Evolutionary conservation across 1,139 yeast species (phyloP), one percentile per base, ranked within the genome.

Genomic region (Lodderomyces parapsilosis): DNA sequence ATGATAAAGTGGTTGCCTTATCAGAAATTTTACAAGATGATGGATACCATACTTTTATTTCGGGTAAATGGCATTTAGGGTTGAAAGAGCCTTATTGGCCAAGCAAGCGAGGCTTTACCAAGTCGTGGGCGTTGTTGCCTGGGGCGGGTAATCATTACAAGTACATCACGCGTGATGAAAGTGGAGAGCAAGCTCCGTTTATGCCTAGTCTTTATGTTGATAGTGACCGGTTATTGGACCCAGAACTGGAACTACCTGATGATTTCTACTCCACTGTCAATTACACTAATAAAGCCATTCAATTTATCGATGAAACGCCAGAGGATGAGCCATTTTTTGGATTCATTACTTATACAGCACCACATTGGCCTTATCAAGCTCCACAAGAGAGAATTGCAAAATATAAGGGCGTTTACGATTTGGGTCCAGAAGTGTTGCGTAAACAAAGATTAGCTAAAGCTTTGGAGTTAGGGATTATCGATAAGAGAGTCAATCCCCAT

Each of bases 301-400:
- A 70, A 37, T 68, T 59, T 39, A 54, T 72, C 42, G 49, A 60
- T 6, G 51, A 51, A 25, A 58, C 63, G 24, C 59, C 62, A 11
- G 47, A 53, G 2, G 71, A 59, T n/a, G 57, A 71, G 47, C 83
- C 83, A 7, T 79, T 76, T 48, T 74, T 77, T 49, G 81, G 80
- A 1, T 59, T 66, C 38, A 57, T 78, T 44, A 77, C 83, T 2
- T 78, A 74, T 49, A 77, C 82, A 3, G 83, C 83, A 1, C 83
- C 83, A 2, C 83, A 78, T 54, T 79, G 83, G 83, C 83, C 83
- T 6, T 67, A 70, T 46, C 83, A 78, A 58, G 83, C 83, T 0
- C 81, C 81, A 2, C 58, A 59, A 37, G 74, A 74, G 6, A 53
- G 64, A 17, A 66, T 76, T 43, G 65, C 59, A 2, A 77, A 77